Evolutionary conservation across 345 rosid species (phyloP), one percentile per base, ranked within the genome.

Genomic region (Garcia nutans): DNA sequence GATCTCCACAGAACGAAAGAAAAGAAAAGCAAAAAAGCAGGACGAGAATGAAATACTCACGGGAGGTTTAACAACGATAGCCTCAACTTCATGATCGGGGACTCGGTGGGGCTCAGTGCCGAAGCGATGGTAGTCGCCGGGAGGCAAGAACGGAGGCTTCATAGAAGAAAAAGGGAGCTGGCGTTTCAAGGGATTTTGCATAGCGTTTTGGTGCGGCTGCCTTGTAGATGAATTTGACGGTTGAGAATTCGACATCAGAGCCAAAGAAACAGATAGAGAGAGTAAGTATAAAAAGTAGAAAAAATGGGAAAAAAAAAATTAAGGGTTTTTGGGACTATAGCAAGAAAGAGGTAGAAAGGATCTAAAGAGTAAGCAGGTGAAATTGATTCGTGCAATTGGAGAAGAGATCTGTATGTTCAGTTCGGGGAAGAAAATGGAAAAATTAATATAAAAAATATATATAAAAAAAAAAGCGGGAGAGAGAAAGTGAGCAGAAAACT

Each of bases 41-140:
- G n/a, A 65, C 19, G 11, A 76, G 33, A 11, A 11, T 44, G 54
- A 45, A 22, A 55, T 24, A 84, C 97, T 81, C 60, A 93, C 98
- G 22, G 92, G 85, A 70, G 96, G 80, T 82, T 87, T 90, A 55
- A 89, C 81, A 33, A 88, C 83, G 31, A 92, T 84, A 49, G 82
- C 88, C 19, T 92, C 99, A 17, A 85, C 61, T 57, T 80, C 85
- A 47, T 81, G 94, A 88, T 88, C 93, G 79, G 81, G 68, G 49
- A 84, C 82, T 17, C 83, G 87, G 20, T 41, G 74, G 17, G 59
- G 52, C 19, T 28, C 17, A 86, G 79, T 61, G 75, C 78, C 77
- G 77, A 96, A 91, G 52, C 90, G 87, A 82, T 92, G 99, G 73
- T 90, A 89, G 83, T 92, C 97, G 5, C 79, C 91, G 19, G 96